Conservation (phyloP, 352 stramenopile genomes). For the Phytopythium boreale region DNA sequence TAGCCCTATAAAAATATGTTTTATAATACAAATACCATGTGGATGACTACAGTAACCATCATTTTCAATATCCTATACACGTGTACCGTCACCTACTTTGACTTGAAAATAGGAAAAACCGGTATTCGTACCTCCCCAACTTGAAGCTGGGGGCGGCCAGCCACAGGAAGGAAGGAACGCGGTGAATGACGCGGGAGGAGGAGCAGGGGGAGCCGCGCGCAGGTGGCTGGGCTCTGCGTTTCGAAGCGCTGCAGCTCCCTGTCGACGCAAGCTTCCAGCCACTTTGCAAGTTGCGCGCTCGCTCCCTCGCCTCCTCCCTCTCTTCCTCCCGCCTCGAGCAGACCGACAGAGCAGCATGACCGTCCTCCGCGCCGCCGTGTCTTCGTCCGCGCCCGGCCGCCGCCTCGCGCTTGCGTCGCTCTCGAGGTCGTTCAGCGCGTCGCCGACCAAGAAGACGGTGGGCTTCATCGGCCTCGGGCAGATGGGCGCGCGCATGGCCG, state of each 20-base stretch:
- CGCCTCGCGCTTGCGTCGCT: conserved; percentile 6
- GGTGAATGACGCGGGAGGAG: not conserved
- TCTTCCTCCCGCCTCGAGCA: not conserved
- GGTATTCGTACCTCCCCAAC: conserved; percentile 9
- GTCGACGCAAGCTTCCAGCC: conserved; percentile 7
- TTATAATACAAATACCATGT: not conserved
- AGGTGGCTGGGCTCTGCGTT: no score
- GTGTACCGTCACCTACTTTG: not conserved
- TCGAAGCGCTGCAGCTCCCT: not conserved
- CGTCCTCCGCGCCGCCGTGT: not conserved
- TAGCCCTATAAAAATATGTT: not conserved
- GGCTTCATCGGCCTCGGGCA: conserved; percentile 93
- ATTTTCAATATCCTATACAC: not conserved
- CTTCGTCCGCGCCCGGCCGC: not conserved
- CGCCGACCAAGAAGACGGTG: conserved; percentile 39
- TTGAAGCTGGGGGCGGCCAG: conserved; percentile 19
- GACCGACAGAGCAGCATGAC: not conserved
- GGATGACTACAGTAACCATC: not conserved
- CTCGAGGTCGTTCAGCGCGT: conserved; percentile 10
- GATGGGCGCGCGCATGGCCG: conserved; percentile 93
- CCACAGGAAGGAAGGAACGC: conserved; percentile 4
- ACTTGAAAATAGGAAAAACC: not conserved
- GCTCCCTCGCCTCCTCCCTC: not conserved
- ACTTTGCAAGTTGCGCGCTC: conserved; percentile 14
- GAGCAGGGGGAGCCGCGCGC: not conserved